These are phyloP conservation scores for Zoysia japonica DNA, from an alignment of 176 grass and related monocot genomes.

Conservation along the genomic window DNA sequence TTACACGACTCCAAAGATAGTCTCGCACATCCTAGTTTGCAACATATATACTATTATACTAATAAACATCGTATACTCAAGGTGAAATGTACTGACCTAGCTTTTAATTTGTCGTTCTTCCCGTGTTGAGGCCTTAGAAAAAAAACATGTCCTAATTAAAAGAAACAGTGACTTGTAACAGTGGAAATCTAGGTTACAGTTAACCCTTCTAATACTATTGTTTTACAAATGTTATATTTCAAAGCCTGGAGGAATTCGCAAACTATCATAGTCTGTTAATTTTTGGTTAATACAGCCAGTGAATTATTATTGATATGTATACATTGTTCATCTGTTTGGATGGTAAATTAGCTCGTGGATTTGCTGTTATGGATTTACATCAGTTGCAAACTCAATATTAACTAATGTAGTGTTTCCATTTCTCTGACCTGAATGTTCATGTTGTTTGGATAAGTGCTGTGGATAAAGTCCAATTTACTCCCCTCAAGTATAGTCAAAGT, in stretches of 20 bases:
- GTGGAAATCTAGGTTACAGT: not conserved
- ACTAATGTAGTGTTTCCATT: slow-evolving; percentile 1
- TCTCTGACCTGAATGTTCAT: not conserved
- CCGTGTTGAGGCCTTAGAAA: not conserved
- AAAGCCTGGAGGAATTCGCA: not conserved
- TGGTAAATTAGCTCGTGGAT: not conserved
- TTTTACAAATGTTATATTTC: not conserved
- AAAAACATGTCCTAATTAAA: not conserved
- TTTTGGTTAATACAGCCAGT: not conserved
- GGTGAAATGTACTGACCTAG: not conserved
- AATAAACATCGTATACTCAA: not conserved
- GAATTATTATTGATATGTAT: not conserved
- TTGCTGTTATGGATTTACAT: not conserved
- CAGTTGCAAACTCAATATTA: not conserved
- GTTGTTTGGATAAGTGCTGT: not conserved
- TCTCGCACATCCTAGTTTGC: not conserved
- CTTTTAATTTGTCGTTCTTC: not conserved
- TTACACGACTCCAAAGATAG: not conserved
- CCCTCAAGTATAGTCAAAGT: too few relatives aligned
- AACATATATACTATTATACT: not conserved
- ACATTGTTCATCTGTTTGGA: not conserved
- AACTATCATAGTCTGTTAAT: too few relatives aligned
- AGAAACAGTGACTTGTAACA: not conserved
- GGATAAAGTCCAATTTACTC: too few relatives aligned
- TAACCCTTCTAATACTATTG: not conserved